Conservation (phyloP, 129 eudicot species). For the Tagetes patula region DNA sequence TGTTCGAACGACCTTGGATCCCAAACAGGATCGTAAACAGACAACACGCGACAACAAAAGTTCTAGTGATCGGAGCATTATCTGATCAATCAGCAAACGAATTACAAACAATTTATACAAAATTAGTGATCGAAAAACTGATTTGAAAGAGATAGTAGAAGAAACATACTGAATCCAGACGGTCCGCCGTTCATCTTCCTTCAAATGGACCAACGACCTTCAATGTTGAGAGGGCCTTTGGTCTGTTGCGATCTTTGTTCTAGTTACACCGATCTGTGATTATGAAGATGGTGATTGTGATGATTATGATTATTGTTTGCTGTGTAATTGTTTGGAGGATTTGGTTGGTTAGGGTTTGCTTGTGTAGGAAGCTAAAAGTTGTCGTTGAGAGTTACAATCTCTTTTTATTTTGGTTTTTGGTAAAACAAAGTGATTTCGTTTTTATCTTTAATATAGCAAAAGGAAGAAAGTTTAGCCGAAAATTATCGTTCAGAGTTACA, state of each 20-base stretch:
- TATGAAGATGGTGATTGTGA: slow-evolving; percentile 5
- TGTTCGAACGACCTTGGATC: slow-evolving; percentile 78
- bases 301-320: neutral
- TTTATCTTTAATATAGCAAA: too few relatives aligned
- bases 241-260: slow-evolving; percentile 5
- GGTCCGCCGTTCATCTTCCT: slow-evolving; percentile 99
- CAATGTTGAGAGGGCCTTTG: slow-evolving; percentile 17
- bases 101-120: slow-evolving; percentile 13
- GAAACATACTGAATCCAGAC: slow-evolving; percentile 89
- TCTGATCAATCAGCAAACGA: slow-evolving; percentile 40
- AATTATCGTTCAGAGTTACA: too few relatives aligned
- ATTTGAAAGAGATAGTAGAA: neutral
- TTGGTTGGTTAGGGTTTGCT: slow-evolving; percentile 39
- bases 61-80: slow-evolving; percentile 95
- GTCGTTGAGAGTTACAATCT: slow-evolving; percentile 1
- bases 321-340: slow-evolving; percentile 15
- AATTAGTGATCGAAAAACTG: neutral
- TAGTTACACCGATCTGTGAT: slow-evolving; percentile 22
- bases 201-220: slow-evolving; percentile 53
- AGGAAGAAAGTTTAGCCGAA: too few relatives aligned
- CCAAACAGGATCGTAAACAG: slow-evolving; percentile 81
- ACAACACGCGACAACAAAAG: slow-evolving; percentile 61
- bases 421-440: neutral
- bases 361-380: slow-evolving; percentile 28
- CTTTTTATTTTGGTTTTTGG: neutral